Conservation (phyloP, 176 grass and related monocot species). For the Chloris gayana region DNA sequence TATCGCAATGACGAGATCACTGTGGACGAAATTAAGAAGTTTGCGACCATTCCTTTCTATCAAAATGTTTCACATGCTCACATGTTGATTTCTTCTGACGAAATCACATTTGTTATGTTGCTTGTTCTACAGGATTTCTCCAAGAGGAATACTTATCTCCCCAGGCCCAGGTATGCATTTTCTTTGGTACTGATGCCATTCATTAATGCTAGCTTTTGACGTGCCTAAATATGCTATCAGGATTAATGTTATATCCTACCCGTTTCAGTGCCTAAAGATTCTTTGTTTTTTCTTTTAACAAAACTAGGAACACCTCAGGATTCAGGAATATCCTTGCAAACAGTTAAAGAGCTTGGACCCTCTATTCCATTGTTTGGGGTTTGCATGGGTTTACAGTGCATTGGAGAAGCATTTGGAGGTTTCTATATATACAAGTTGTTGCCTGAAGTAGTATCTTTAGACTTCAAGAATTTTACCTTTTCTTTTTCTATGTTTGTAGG, state of each 20-base stretch:
- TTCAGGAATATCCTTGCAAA: constrained; percentile 87
- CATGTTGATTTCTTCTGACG: constrained; percentile 1
- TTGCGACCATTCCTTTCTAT: constrained; percentile 10
- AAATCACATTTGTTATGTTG: constrained; percentile 33
- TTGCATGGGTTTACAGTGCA: constrained; percentile 92
- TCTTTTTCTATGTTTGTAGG: constrained; percentile 30
- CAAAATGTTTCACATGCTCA: neutral
- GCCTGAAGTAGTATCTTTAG: neutral
- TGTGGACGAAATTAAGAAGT: constrained; percentile 72
- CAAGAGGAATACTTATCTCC: constrained; percentile 79
- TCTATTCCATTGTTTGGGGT: constrained; percentile 80
- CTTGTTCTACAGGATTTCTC: constrained; percentile 62
- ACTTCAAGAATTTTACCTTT: neutral
- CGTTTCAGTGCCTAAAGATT: constrained; percentile 34
- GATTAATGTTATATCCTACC: neutral
- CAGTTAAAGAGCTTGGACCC: constrained; percentile 71
- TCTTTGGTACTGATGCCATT: constrained; percentile 3
- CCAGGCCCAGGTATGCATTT: constrained; percentile 70
- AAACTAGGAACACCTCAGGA: constrained; percentile 71
- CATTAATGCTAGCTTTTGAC: neutral
- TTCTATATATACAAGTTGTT: constrained; percentile 22
- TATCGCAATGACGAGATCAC: constrained; percentile 83
- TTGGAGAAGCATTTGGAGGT: constrained; percentile 91
- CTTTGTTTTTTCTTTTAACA: constrained; percentile 11
- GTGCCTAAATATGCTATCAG: constrained; percentile 25